These are phyloP conservation scores for Agapanthus africanus DNA, from an alignment of 106 monocot genomes.

Conservation along the genomic window DNA sequence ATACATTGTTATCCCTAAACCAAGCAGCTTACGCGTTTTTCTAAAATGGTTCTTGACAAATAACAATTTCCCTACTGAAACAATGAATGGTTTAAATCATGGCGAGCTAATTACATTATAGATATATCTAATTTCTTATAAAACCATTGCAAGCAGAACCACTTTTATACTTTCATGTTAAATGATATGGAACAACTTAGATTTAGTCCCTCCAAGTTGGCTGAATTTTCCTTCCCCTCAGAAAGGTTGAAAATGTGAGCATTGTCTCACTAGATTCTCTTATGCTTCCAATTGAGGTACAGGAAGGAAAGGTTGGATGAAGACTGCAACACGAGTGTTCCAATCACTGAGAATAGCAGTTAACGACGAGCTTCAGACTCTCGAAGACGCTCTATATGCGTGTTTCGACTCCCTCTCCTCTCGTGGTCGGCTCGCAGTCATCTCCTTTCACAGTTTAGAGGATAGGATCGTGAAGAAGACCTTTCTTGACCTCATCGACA, in stretches of 20 bases:
- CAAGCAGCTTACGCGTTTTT: too few species aligned
- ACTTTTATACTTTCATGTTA: too few species aligned
- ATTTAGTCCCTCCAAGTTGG: too few species aligned
- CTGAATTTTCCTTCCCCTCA: too few species aligned
- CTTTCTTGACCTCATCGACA: constrained; percentile 65
- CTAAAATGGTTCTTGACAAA: too few species aligned
- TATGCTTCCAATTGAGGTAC: constrained; percentile 13
- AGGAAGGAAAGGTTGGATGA: constrained; percentile 97
- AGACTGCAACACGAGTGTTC: constrained; percentile 89
- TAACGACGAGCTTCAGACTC: constrained; percentile 71
- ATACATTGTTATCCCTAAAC: too few species aligned
- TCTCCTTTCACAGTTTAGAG: constrained; percentile 97
- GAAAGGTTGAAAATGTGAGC: too few species aligned
- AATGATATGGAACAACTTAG: too few species aligned
- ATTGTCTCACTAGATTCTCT: too few species aligned
- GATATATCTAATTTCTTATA: background rate
- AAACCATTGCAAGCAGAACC: too few species aligned
- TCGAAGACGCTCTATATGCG: constrained; percentile 63
- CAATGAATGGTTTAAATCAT: background rate
- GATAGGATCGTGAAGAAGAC: constrained; percentile 89
- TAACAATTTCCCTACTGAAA: too few species aligned
- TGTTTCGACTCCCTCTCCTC: constrained; percentile 79
- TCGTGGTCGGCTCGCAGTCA: constrained; percentile 85
- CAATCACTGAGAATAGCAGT: constrained; percentile 95
- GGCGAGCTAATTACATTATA: background rate